phyloP scores from a whole-genome alignment of 148 eudicot genomes.

The Rhododendron ferrugineum region DNA sequence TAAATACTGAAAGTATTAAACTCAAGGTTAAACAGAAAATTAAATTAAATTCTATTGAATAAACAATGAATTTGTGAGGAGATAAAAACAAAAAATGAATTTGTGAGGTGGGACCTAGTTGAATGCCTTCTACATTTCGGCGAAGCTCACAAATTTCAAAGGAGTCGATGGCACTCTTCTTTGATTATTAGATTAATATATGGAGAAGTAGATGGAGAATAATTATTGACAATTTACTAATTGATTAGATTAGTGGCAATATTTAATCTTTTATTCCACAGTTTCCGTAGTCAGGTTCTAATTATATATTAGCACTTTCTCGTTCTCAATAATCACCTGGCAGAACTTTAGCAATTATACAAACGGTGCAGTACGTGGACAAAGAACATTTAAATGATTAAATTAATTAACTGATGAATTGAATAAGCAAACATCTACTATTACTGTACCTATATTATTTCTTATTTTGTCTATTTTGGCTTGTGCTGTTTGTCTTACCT shows the following conservation, averaged over 20 bases:
- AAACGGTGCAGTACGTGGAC: background rate
- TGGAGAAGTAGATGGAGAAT: background rate
- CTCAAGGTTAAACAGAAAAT: no score
- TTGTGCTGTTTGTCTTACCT: slow-evolving; percentile 4
- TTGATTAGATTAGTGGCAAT: background rate
- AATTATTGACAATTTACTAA: background rate
- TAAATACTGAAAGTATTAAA: no score
- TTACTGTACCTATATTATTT: background rate
- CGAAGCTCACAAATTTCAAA: slow-evolving; percentile 13
- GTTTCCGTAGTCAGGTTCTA: background rate
- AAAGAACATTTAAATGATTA: background rate
- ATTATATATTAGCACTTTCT: background rate
- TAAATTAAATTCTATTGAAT: no score
- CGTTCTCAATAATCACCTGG: background rate
- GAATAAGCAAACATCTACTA: background rate
- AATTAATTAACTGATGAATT: background rate
- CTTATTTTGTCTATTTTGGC: background rate
- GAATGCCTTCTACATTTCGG: background rate
- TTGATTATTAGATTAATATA: no score
- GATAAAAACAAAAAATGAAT: no score
- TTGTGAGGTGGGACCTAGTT: no score
- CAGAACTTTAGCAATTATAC: background rate
- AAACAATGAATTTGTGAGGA: no score
- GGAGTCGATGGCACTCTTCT: slow-evolving; percentile 8
- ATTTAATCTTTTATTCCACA: background rate